These are phyloP conservation scores for Ceriops decandra DNA, from an alignment of 345 rosid genomes.

Conservation along the genomic window DNA sequence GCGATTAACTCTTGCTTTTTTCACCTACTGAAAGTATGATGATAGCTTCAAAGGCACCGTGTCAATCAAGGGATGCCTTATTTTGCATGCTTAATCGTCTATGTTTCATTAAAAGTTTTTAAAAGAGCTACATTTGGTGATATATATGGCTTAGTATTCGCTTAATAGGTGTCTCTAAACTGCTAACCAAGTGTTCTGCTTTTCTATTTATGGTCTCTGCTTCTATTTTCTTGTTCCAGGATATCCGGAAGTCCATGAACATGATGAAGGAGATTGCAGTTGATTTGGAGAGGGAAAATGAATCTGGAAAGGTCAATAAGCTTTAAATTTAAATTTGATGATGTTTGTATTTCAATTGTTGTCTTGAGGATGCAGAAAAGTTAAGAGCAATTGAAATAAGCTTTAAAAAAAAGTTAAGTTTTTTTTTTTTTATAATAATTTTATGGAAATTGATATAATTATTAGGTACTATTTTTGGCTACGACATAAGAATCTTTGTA, in stretches of 20 bases:
- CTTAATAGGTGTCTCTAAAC: neutral
- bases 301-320: slow-evolving; percentile 55
- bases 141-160: neutral
- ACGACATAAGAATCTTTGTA: neutral
- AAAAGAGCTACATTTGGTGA: neutral
- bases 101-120: neutral
- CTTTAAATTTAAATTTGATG: neutral
- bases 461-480: neutral
- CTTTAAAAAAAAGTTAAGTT: too few relatives aligned
- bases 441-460: neutral
- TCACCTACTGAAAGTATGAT: too few relatives aligned
- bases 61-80: too few relatives aligned
- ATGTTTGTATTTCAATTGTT: neutral
- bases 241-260: slow-evolving; percentile 55
- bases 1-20: too few relatives aligned
- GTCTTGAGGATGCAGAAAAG: neutral
- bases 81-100: neutral
- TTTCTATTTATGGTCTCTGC: neutral
- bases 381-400: too few relatives aligned
- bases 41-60: neutral
- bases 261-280: slow-evolving; percentile 69
- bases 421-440: neutral
- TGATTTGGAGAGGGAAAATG: slow-evolving; percentile 65
- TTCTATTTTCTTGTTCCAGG: slow-evolving; percentile 40
- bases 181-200: neutral